Percentiles rank a stretch among this genome's conserved stretches.
phyloP scores from a whole-genome alignment of 1,139 yeast species.

The Geotrichum histeridarum region DNA sequence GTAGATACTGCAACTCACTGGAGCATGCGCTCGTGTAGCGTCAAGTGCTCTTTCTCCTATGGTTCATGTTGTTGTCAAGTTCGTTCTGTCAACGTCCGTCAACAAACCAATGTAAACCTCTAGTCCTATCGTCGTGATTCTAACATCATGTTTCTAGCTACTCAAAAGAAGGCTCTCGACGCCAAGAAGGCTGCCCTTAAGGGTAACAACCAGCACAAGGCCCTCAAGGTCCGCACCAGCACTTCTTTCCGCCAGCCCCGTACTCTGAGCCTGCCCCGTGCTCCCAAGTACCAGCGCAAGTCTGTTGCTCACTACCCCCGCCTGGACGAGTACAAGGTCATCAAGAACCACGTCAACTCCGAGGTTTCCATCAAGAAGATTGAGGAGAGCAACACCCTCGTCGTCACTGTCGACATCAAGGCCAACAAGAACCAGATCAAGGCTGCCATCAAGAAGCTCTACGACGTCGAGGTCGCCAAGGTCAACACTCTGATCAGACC shows the following conservation, averaged over 20 bases:
- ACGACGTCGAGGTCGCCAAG: slow-evolving; percentile 90
- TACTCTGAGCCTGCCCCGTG: slow-evolving; percentile 89
- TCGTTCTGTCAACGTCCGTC: too few species aligned
- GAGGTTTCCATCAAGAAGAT: slow-evolving; percentile 99
- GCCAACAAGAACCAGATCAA: slow-evolving; percentile 98
- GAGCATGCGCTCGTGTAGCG: background rate
- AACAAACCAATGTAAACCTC: background rate
- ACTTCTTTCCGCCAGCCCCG: slow-evolving; percentile 97
- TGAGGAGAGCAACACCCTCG: slow-evolving; percentile 98
- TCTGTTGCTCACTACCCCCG: slow-evolving; percentile 97
- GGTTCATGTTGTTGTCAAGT: background rate
- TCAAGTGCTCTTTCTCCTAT: background rate
- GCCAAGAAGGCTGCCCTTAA: slow-evolving; percentile 99
- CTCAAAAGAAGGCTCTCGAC: slow-evolving; percentile 73
- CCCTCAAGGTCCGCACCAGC: slow-evolving; percentile 88
- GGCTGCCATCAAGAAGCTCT: slow-evolving; percentile 96
- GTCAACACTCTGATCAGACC: slow-evolving; percentile 97
- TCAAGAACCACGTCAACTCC: slow-evolving; percentile 92
- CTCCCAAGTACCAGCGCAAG: slow-evolving; percentile 94
- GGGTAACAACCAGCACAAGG: slow-evolving; percentile 92
- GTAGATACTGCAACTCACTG: background rate
- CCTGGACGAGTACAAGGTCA: slow-evolving; percentile 92
- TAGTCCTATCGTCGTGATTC: background rate
- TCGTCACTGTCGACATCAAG: slow-evolving; percentile 94
- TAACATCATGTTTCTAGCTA: slow-evolving; percentile 22